phyloP scores from a whole-genome alignment of 805 yeast genomes.

The Pichia gijzeniarum region DNA sequence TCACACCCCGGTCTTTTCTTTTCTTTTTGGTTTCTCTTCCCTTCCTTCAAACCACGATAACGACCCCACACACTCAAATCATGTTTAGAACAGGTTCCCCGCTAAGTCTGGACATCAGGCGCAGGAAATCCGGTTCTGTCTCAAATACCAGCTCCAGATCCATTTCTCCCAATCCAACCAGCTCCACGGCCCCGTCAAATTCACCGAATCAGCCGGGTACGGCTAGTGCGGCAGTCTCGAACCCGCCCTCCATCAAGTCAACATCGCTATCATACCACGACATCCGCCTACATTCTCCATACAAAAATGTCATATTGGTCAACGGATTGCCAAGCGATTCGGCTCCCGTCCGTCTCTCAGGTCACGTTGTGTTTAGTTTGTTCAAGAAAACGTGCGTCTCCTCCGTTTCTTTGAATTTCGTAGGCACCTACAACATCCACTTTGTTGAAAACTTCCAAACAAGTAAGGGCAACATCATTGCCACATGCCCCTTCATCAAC shows the following conservation, averaged over 20 bases:
- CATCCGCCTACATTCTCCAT: slow-evolving; percentile 26
- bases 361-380: slow-evolving; percentile 32
- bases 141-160: neutral
- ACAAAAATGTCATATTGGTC: slow-evolving; percentile 26
- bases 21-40: too few species aligned
- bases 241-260: neutral
- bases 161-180: neutral
- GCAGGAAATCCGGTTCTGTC: neutral
- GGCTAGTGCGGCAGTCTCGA: too few species aligned
- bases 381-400: neutral
- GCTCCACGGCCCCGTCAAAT: neutral
- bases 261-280: neutral
- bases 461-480: slow-evolving; percentile 22
- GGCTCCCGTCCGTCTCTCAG: slow-evolving; percentile 27
- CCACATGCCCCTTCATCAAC: slow-evolving; percentile 33
- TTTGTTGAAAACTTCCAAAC: slow-evolving; percentile 32
- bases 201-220: neutral
- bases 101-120: neutral
- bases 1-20: too few species aligned
- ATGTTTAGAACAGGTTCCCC: slow-evolving; percentile 4
- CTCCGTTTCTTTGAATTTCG: slow-evolving; percentile 31
- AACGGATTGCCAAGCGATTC: slow-evolving; percentile 2
- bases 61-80: neutral
- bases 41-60: too few species aligned
- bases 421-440: slow-evolving; percentile 39